Percentiles rank a stretch among this genome's conserved stretches.
These are phyloP conservation scores for Monosporozyma siamensis DNA, from an alignment of 805 yeast genomes.

Conservation along the genomic window DNA sequence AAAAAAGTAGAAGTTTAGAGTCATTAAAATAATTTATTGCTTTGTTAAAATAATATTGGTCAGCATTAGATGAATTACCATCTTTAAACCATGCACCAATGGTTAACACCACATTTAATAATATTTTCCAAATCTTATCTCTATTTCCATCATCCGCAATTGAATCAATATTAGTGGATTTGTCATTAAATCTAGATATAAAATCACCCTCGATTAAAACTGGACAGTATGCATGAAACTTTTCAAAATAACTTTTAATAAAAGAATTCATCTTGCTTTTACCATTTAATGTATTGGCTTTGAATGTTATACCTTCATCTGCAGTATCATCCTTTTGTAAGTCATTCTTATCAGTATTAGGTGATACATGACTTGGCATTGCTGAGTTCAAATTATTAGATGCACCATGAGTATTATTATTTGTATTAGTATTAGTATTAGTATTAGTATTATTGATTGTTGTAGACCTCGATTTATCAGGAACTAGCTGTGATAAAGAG, in stretches of 20 bases:
- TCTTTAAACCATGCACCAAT: constrained; percentile 62
- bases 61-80: constrained; percentile 43
- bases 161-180: not conserved
- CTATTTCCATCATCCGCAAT: not conserved
- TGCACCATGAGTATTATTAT: not conserved
- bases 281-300: not conserved
- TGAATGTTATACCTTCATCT: not conserved
- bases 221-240: constrained; percentile 56
- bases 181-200: constrained; percentile 28
- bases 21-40: constrained; percentile 36
- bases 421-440: constrained; percentile 1
- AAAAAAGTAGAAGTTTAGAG: constrained; percentile 5
- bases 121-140: constrained; percentile 39
- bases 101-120: constrained; percentile 50
- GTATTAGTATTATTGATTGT: not conserved
- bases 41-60: constrained; percentile 46
- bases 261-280: constrained; percentile 22
- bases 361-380: not conserved
- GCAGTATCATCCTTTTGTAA: not conserved
- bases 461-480: not conserved
- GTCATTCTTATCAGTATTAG: not conserved
- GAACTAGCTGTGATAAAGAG: not conserved
- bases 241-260: constrained; percentile 44
- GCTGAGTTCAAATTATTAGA: not conserved
- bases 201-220: constrained; percentile 48